Evolutionary conservation across 495 filamentous ascomycete species (phyloP).

Genomic region (Pseudoneurospora amorphoporcata): DNA sequence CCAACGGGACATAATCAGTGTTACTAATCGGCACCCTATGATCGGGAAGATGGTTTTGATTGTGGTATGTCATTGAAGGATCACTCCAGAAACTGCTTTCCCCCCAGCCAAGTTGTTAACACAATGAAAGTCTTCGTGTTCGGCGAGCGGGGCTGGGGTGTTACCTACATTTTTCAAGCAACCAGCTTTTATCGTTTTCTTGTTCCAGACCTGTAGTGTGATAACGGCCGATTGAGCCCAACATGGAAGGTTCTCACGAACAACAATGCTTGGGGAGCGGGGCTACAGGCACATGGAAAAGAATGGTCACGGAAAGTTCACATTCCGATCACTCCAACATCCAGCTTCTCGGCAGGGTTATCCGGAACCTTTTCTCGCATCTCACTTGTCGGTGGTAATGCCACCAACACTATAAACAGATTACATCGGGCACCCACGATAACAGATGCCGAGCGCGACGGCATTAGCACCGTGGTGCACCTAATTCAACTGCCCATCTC

Average conservation of each 20-base stretch:
- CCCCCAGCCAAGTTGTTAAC: background rate
- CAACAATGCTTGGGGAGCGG: background rate
- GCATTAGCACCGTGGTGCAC: background rate
- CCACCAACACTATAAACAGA: background rate
- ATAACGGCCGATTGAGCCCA: background rate
- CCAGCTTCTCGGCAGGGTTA: background rate
- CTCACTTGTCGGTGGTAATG: background rate
- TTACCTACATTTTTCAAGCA: background rate
- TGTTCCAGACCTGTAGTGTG: background rate
- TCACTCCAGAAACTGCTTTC: background rate
- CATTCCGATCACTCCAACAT: background rate
- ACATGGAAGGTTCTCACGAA: background rate
- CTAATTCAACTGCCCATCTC: background rate
- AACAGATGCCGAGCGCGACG: background rate
- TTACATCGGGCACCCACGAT: background rate
- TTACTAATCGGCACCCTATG: background rate
- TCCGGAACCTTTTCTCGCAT: background rate
- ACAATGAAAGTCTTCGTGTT: background rate
- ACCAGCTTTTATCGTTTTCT: background rate
- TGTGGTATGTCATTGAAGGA: background rate
- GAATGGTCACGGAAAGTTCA: background rate
- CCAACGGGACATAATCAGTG: conserved; percentile 9
- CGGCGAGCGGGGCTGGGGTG: background rate
- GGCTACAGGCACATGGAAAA: background rate
- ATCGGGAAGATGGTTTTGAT: background rate